phyloP scores from a whole-genome alignment of 2,329 filamentous ascomycete species.

The Aquanectria penicillioides region DNA sequence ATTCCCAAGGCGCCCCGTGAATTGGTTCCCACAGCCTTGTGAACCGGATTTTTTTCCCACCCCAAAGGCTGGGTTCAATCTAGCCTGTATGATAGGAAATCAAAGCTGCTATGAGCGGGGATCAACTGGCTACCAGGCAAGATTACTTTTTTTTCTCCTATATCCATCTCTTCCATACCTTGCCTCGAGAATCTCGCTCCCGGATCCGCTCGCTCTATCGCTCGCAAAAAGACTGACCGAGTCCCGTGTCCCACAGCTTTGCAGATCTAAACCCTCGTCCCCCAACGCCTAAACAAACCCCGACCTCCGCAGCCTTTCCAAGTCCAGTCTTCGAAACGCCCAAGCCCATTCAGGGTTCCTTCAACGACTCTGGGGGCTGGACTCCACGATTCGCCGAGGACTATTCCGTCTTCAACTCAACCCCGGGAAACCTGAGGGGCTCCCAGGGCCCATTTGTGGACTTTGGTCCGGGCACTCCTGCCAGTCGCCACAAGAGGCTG shows the following conservation, averaged over 20 bases:
- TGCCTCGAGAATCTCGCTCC: conserved; percentile 23
- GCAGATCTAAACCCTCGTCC: conserved; percentile 71
- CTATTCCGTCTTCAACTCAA: conserved; percentile 73
- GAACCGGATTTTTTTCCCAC: conserved; percentile 12
- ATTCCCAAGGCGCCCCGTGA: conserved; percentile 7
- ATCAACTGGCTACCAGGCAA: conserved; percentile 66
- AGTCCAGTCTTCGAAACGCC: conserved; percentile 68
- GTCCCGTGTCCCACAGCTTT: conserved; percentile 59
- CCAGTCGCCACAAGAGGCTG: conserved; percentile 58
- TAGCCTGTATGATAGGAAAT: conserved; percentile 39
- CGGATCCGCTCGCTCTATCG: conserved; percentile 22
- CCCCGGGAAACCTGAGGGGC: conserved; percentile 66
- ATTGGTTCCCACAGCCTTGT: conserved; percentile 16
- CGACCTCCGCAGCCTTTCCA: conserved; percentile 62
- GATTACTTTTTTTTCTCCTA: conserved; percentile 33
- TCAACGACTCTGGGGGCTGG: conserved; percentile 62
- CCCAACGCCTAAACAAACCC: conserved; percentile 67
- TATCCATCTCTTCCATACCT: background rate
- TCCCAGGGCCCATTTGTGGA: conserved; percentile 57
- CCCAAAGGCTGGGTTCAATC: conserved; percentile 27
- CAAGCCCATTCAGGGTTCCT: conserved; percentile 56
- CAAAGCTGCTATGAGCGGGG: conserved; percentile 70
- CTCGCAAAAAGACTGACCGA: conserved; percentile 50
- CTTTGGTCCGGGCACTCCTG: conserved; percentile 52
- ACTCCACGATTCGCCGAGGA: conserved; percentile 72